Percentiles rank a stretch among this genome's conserved stretches.
Evolutionary conservation across 495 filamentous ascomycete species (phyloP).

Genomic region (Immersiella caudata): DNA sequence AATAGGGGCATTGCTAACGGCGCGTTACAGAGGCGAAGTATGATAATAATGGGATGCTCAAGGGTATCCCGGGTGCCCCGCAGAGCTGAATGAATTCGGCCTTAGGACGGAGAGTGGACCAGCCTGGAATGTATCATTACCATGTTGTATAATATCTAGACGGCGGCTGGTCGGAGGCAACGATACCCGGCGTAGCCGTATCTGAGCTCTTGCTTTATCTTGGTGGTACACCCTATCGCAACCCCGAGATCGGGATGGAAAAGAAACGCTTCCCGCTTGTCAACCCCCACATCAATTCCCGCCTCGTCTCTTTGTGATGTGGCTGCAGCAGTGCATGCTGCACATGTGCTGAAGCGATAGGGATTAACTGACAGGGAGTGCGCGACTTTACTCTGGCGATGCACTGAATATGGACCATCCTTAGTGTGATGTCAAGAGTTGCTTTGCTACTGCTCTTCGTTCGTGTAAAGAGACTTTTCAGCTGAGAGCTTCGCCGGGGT

Average conservation of each 20-base stretch:
- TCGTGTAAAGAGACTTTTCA: not conserved
- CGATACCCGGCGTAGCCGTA: not conserved
- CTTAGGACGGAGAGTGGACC: too few species aligned
- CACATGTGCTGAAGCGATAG: conserved; percentile 10
- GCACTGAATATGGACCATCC: too few species aligned
- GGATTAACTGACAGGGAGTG: conserved; percentile 1
- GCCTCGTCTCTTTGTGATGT: not conserved
- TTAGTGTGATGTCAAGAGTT: not conserved
- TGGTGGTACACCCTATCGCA: not conserved
- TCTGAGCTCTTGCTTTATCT: not conserved
- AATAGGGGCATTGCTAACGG: conserved; percentile 16
- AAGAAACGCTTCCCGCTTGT: not conserved
- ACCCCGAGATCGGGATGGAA: not conserved
- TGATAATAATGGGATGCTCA: conserved; percentile 71
- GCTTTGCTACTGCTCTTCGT: not conserved
- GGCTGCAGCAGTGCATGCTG: conserved; percentile 6
- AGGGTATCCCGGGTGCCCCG: conserved; percentile 24
- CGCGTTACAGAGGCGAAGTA: conserved; percentile 73
- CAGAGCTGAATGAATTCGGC: not conserved
- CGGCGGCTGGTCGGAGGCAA: not conserved
- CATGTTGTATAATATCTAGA: not conserved
- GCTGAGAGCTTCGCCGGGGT: not conserved
- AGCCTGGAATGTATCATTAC: conserved; percentile 6
- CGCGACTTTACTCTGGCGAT: not conserved
- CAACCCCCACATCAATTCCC: not conserved